Evolutionary conservation across 768 basidiomycete genomes (phyloP), one percentile per base, ranked within the genome.

Genomic region (Phanerochaete sordida): DNA sequence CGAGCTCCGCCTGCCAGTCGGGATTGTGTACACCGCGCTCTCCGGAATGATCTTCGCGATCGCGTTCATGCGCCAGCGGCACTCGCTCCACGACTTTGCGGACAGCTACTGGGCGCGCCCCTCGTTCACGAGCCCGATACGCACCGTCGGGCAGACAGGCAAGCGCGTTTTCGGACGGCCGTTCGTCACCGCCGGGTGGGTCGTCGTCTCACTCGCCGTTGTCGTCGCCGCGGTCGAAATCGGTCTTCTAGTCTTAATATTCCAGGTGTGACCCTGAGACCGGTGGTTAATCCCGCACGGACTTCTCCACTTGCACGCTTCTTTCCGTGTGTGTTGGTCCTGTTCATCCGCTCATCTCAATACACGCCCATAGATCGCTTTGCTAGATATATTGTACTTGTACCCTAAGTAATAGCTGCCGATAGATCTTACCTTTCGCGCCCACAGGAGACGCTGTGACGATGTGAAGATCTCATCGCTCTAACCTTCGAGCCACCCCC

Each of bases 151-250:
- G 0, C 84, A 87, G 65, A 81, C 85, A 59, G 76, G 77, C 30
- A 79, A 77, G 48, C 80, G 87, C 0, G 76, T 87, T 8, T 91
- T 86, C 66, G 93, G 92, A 0, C 78, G 88, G 15, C 89, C 90
- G 1, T 93, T 93, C 68, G 70, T 86, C 19, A 91, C 91, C 0
- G 88, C 91, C 7, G 93, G 93, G 21, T 82, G 87, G 79, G 83
- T 87, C 56, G 82, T 91, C 7, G 59, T 88, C 3, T 74, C 79
- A 13, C 82, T 93, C 7, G 78, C 85, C 0, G 65, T 75, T 15
- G 74, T 90, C 1, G 89, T 92, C 0, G 80, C 82, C 1, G 74
- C 75, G 0, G 81, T 89, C 19, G 90, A 93, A 66, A 71, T 92
- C 45, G 83, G 77, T 0, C 74, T 93, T 45, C 73, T 93, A 8